Evolutionary conservation across 2,329 filamentous ascomycete genomes (phyloP).

Genomic region (Paecilomyces variotii): DNA sequence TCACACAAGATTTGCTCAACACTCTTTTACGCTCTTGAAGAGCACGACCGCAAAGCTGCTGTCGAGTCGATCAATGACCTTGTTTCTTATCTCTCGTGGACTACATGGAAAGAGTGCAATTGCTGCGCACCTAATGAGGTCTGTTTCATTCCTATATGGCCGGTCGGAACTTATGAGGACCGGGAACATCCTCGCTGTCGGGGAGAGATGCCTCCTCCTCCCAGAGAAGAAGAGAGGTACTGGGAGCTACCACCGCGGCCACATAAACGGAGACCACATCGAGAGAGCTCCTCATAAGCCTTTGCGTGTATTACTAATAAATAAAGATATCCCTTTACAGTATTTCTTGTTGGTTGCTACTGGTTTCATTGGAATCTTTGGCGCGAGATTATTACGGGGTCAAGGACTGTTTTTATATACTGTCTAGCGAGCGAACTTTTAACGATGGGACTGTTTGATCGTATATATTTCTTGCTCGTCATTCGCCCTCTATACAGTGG

Average conservation of each 20-base stretch:
- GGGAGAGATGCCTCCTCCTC: conserved; percentile 14
- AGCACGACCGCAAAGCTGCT: conserved; percentile 15
- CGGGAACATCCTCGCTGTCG: conserved; percentile 43
- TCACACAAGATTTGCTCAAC: conserved; percentile 24
- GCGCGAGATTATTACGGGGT: not conserved
- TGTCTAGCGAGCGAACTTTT: not conserved
- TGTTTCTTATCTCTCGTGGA: conserved; percentile 49
- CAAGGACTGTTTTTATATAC: not conserved
- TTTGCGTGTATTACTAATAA: not conserved
- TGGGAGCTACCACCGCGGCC: conserved; percentile 4
- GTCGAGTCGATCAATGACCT: conserved; percentile 32
- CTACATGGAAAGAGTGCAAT: conserved; percentile 50
- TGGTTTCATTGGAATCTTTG: not conserved
- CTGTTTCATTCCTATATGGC: conserved; percentile 59
- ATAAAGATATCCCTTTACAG: not conserved
- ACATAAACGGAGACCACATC: not conserved
- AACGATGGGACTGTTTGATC: not conserved
- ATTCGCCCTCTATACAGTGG: not conserved
- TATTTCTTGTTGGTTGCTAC: not conserved
- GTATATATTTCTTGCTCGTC: not conserved
- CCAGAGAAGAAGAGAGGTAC: conserved; percentile 17
- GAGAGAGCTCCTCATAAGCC: not conserved
- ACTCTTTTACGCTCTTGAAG: conserved; percentile 15
- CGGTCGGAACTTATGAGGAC: conserved; percentile 47
- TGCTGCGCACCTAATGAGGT: conserved; percentile 48